Base-by-base conservation (phyloP, 306 rosid species). In the Ochetophila trinervis region DNA sequence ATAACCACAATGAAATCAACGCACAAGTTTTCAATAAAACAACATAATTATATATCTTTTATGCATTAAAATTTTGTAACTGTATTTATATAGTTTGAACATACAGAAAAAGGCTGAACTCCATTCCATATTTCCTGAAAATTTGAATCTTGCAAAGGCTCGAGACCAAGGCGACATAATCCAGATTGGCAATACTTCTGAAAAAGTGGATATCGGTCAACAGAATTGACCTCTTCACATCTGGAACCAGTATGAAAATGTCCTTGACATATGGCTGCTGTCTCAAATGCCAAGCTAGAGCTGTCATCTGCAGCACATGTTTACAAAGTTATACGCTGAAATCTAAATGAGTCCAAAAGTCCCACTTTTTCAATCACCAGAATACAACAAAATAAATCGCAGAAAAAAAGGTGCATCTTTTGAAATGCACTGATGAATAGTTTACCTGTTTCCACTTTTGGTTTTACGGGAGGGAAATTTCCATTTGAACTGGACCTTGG, bases 151-250 rank as follows among this genome's bases (percentile, higher is more conserved):
- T 63, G 65, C 70, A 63, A 77, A 58, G 76, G 73, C 74, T 79
- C 10, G 34, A 87, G 82, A 67, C 91, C 91, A 69, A 86, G 94
- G 64, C 69, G 90, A 74, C 75, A 67, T 65, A 90, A 63, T 68
- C 92, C 99, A 73, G 97, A 81, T 48, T 63, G 69, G 71, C 90
- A 79, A 67, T 86, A 84, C 58, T 74, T 86, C 79, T 78, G 78
- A 65, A 93, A 86, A 73, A 74, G 80, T 34, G 73, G 69, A 67
- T 76, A 79, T 47, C 62, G 81, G 17, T 78, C 78, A 9, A 24
- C 66, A 67, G 54, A 53, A 73, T 72, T 72, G 32, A 66, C 55
- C 75, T 56, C 70, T 55, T 71, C 82, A 58, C 70, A 69, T 51
- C 69, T 74, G 19, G 74, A 72, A 63, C 76, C 71, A 76, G 53